These are phyloP conservation scores for Kluyveromyces siamensis DNA, from an alignment of 805 yeast genomes.

Conservation along the genomic window DNA sequence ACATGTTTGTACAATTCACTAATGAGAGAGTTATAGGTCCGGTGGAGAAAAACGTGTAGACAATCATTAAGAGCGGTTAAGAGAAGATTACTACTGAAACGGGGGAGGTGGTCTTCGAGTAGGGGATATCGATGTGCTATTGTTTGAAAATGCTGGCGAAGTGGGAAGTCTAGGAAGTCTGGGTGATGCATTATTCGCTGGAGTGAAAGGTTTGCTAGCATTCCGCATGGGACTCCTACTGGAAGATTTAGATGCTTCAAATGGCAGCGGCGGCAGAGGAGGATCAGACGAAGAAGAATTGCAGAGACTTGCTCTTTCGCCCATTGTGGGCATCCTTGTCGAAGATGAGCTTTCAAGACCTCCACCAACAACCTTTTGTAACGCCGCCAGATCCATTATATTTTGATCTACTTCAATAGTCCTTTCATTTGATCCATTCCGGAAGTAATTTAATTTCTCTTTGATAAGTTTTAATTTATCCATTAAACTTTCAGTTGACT, in stretches of 20 bases:
- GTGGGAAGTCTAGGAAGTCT: constrained; percentile 13
- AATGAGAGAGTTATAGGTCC: too few relatives aligned
- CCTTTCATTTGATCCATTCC: constrained; percentile 16
- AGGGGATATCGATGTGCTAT: constrained; percentile 10
- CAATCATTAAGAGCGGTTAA: too few relatives aligned
- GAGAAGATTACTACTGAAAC: neutral
- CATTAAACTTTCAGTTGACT: constrained; percentile 24
- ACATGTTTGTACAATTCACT: too few relatives aligned
- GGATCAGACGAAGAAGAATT: constrained; percentile 8
- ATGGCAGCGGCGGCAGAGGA: constrained; percentile 22
- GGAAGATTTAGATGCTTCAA: constrained; percentile 2
- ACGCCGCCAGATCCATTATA: constrained; percentile 26
- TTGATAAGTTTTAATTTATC: constrained; percentile 28
- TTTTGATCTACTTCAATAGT: constrained; percentile 7
- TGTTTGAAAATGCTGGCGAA: neutral
- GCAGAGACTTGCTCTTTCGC: neutral
- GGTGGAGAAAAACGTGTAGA: too few relatives aligned
- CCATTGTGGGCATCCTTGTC: constrained; percentile 2
- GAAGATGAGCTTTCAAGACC: constrained; percentile 2
- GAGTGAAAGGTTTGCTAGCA: neutral
- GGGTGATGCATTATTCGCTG: constrained; percentile 4
- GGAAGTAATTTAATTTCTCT: constrained; percentile 27
- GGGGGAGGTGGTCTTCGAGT: constrained; percentile 20
- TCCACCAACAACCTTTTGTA: constrained; percentile 31
- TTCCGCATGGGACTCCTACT: neutral